Evolutionary conservation across 768 basidiomycete genomes (phyloP), one percentile per base, ranked within the genome.

Genomic region (Coprinellus aureogranulatus): DNA sequence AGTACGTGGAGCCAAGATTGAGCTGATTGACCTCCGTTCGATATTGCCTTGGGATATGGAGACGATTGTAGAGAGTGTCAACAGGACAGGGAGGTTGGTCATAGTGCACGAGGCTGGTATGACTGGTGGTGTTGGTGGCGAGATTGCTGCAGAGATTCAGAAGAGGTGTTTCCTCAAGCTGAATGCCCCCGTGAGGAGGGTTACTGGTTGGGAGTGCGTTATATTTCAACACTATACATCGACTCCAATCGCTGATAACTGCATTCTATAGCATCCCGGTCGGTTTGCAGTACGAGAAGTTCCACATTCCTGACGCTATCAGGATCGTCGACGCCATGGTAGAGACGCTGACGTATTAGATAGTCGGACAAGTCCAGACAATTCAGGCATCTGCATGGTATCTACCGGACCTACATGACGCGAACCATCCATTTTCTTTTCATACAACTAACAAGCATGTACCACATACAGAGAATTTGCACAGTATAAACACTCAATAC

Each of bases 191-290:
- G 88, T 98, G 23, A 89, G 81, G 65, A 77, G 94, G 40, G 84
- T 98, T 18, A 85, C 90, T 2, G 92, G 91, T 27, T 98, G 95
- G 95, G 94, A 97, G 94, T 95, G 65, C 81, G 94, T 87, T 6
- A 4, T 26, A 46, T 45, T 27, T 30, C 55, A 52, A 54, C 60
- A 46, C 41, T 28, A 9, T 44, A n/a, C 41, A 26, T 34, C 5
- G 18, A 18, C 16, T n/a, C n/a, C 22, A 27, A 5, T 53, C 1
- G 12, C 52, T 51, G 30, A 57, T 53, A 10, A 53, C 57, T 28
- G 53, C n/a, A 45, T 31, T 53, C 44, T 45, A 39, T 55, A 94
- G 92, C 62, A 84, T 87, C n/a, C 94, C 94, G 2, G 86, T 86
- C 23, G 89, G 84, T 34, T 75, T 97, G 62, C 87, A 89, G 55